Base-by-base conservation (phyloP, 2,329 filamentous ascomycete genomes). In the Microsporum ferrugineum region DNA sequence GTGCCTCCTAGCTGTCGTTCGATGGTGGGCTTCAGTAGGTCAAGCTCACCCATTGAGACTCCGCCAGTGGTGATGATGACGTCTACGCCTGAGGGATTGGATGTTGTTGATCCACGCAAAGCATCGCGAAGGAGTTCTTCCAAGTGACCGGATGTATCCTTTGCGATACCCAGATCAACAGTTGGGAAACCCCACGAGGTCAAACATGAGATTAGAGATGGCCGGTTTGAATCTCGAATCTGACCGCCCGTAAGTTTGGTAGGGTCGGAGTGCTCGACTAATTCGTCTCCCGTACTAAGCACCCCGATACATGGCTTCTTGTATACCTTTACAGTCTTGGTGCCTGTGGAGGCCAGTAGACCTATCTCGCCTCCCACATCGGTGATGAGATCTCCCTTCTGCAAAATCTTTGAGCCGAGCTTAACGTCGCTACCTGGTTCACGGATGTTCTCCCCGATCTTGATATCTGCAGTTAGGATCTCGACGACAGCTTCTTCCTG, bases 41-140 rank as follows among this genome's bases (percentile, higher is more conserved):
- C 94, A 1, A 96, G 84, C 75, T 99, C 94, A 61, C 94, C 94
- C 94, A 99, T 99, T 7, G 89, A 95, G 23, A 97, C 94, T 56
- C 94, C 94, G 27, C 94, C 94, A 0, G 88, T 92, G 14, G 94
- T 97, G 69, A 99, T 85, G 62, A 99, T 82, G 10, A 97, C 78
- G 69, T 96, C 91, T 31, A 86, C 85, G 56, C 79, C 69, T 43
- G 63, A 61, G 5, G 60, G 51, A 17, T 78, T 68, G 14, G 70
- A 68, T 3, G 73, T 66, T 17, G 34, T n/a, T 41, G 45, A 23
- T 7, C 74, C 74, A 23, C 88, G 82, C 63, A 97, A 78, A 0
- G 88, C 89, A 61, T 84, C 80, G 1, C 91, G 86, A 7, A 99
- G 81, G 1, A 82, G 85, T 68, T 87, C 79, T 71, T 97, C 92